Percentiles rank a stretch among this genome's conserved stretches.
phyloP scores from a whole-genome alignment of 768 basidiomycete species.

The Psilocybe azurescens region DNA sequence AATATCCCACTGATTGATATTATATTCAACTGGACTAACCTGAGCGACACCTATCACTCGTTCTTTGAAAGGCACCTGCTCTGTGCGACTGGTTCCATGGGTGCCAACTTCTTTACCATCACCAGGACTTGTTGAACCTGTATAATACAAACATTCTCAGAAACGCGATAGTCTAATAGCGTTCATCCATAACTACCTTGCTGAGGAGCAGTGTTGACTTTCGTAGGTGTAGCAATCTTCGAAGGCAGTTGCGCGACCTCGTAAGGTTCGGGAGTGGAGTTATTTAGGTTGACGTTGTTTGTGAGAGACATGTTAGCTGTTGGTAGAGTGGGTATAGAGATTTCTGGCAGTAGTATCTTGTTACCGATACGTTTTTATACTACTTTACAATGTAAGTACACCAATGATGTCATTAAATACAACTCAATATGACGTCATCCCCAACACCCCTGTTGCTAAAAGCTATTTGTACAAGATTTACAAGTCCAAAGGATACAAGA shows the following conservation, averaged over 20 bases:
- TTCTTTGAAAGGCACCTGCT: slow-evolving; percentile 60
- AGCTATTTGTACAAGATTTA: too few species aligned
- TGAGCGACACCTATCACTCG: slow-evolving; percentile 53
- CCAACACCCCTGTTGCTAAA: background rate
- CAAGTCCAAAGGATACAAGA: background rate
- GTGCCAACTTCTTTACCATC: slow-evolving; percentile 37
- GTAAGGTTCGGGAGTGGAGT: background rate
- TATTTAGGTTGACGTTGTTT: background rate
- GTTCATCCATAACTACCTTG: slow-evolving; percentile 37
- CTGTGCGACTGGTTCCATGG: slow-evolving; percentile 15
- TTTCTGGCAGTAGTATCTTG: background rate
- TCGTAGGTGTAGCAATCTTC: slow-evolving; percentile 4
- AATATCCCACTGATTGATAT: background rate
- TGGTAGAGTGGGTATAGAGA: background rate
- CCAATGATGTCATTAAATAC: slow-evolving; percentile 4
- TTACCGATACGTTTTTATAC: background rate
- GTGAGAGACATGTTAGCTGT: background rate
- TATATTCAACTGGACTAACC: slow-evolving; percentile 22
- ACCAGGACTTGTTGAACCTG: slow-evolving; percentile 41
- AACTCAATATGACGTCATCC: background rate
- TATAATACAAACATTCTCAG: background rate
- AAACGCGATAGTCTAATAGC: too few species aligned
- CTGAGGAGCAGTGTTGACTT: slow-evolving; percentile 33
- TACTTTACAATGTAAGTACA: background rate
- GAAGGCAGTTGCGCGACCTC: background rate